Conservation (phyloP, 2,329 filamentous ascomycete species). For the Aspergillus carbonarius region DNA sequence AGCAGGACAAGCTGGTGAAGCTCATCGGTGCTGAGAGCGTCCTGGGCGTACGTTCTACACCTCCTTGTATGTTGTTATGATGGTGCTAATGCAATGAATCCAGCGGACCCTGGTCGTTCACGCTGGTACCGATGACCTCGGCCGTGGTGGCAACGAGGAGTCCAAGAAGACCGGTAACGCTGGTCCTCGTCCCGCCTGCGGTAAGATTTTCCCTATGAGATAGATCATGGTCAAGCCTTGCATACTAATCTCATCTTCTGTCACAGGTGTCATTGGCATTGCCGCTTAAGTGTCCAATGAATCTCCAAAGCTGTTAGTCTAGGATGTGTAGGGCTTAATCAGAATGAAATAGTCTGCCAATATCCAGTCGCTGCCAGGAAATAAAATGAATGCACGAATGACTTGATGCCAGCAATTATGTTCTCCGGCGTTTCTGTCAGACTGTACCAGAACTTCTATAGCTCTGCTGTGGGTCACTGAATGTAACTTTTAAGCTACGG, state of each 20-base stretch:
- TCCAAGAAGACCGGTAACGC: slow-evolving; percentile 99
- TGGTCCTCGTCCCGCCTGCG: slow-evolving; percentile 88
- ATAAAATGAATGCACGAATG: slow-evolving; percentile 12
- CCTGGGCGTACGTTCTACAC: slow-evolving; percentile 67
- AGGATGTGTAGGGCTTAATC: slow-evolving; percentile 13
- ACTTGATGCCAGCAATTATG: slow-evolving; percentile 2
- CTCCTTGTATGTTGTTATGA: background rate
- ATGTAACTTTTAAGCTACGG: background rate
- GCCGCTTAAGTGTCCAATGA: slow-evolving; percentile 57
- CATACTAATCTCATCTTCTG: background rate
- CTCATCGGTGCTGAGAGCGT: slow-evolving; percentile 94
- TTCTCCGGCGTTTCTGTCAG: background rate
- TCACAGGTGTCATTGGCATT: slow-evolving; percentile 81
- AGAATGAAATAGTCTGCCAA: slow-evolving; percentile 13
- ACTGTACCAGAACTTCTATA: background rate
- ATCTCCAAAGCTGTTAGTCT: slow-evolving; percentile 14
- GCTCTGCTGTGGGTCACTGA: background rate
- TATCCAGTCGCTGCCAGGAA: slow-evolving; percentile 13
- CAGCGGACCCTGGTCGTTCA: slow-evolving; percentile 94
- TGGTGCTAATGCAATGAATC: slow-evolving; percentile 16
- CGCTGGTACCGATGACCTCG: slow-evolving; percentile 93
- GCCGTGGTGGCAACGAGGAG: slow-evolving; percentile 87
- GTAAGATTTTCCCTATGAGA: slow-evolving; percentile 51
- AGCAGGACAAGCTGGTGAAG: slow-evolving; percentile 83
- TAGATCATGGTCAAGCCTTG: background rate